A percentile compares a stretch with the other conserved stretches of the same genome.
These are phyloP conservation scores for Butyriboletus appendiculatus DNA, from an alignment of 1,284 basidiomycete species.

Conservation along the genomic window DNA sequence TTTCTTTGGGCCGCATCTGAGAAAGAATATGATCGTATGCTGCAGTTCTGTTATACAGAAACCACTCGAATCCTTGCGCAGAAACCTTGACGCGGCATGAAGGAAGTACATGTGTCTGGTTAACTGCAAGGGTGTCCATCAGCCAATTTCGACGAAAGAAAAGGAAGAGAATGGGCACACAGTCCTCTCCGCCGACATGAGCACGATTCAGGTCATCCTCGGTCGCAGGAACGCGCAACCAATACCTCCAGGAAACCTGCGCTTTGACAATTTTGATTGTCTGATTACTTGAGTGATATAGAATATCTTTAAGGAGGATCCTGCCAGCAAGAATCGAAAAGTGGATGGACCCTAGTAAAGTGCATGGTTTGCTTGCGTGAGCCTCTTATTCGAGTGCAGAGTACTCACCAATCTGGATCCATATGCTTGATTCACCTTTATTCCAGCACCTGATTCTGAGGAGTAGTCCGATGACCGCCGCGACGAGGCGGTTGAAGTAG, in stretches of 20 bases:
- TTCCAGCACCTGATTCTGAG: conserved; percentile 74
- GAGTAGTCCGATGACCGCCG: conserved; percentile 58
- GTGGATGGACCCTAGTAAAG: conserved; percentile 70
- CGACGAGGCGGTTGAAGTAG: conserved; percentile 87
- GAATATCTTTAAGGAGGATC: conserved; percentile 82
- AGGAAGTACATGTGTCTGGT: conserved; percentile 41
- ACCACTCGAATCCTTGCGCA: conserved; percentile 86
- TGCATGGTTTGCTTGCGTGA: conserved; percentile 2
- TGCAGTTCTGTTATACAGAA: conserved; percentile 86
- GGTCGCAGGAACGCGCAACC: conserved; percentile 74
- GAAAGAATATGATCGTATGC: conserved; percentile 85
- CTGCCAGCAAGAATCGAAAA: conserved; percentile 87
- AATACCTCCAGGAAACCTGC: conserved; percentile 89
- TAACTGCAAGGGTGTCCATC: conserved; percentile 29
- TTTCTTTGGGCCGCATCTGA: conserved; percentile 55
- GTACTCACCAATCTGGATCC: conserved; percentile 72
- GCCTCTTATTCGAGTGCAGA: background rate
- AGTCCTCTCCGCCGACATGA: conserved; percentile 49
- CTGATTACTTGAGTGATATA: conserved; percentile 90
- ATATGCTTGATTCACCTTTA: conserved; percentile 64
- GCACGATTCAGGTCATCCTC: conserved; percentile 65
- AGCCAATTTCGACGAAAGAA: background rate
- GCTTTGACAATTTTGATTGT: conserved; percentile 81
- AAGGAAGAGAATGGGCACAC: conserved; percentile 37
- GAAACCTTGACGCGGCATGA: conserved; percentile 80